Evolutionary conservation across 495 filamentous ascomycete species (phyloP), one percentile per base, ranked within the genome.

Genomic region (Penicillium soppii): DNA sequence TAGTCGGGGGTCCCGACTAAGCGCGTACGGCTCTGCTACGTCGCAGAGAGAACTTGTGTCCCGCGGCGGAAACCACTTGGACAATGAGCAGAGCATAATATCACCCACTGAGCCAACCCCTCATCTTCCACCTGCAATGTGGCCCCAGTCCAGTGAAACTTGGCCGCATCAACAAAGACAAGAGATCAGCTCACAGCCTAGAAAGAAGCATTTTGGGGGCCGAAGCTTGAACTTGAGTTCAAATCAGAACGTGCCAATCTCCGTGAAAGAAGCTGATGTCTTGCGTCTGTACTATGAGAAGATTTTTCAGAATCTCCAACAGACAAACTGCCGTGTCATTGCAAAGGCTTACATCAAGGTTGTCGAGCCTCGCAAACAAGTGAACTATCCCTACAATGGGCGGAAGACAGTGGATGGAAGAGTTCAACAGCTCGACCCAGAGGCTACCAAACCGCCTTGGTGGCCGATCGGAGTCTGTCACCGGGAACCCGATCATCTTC

Each of bases 291-390:
- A 85, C 61, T 87, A 89, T 52, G 72, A 77, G 33, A 77, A 77
- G 16, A 69, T 82, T 0, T 85, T 92, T 53, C 79, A 81, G 47
- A 76, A 76, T 23, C 72, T 90, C 44, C 88, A 92, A 58, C 90
- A 95, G 60, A 77, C 81, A 6, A 82, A 85, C 41, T 87, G 86
- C 59, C 76, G 42, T 72, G 75, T 73, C 12, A 79, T 92, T 15
- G 82, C 82, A 13, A 92, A 92, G 60, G 85, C 80, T 17, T 92
- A 89, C 74, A 83, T 95, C 58, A 90, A 87, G 58, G 74, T 84
- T 12, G 84, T 94, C 2, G 87, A 90, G 48, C 87, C 90, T 0
- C 90, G 88, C 59, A 96, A 96, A 63, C 89, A 95, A 63, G 82
- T 84, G 0, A 85, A 79, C 30, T 83, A 87, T 54, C 91, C 91